A percentile compares a stretch with the other conserved stretches of the same genome.
Evolutionary conservation across 108 stramenopile genomes (phyloP).

Genomic region (Aurantiochytrium sp.): DNA sequence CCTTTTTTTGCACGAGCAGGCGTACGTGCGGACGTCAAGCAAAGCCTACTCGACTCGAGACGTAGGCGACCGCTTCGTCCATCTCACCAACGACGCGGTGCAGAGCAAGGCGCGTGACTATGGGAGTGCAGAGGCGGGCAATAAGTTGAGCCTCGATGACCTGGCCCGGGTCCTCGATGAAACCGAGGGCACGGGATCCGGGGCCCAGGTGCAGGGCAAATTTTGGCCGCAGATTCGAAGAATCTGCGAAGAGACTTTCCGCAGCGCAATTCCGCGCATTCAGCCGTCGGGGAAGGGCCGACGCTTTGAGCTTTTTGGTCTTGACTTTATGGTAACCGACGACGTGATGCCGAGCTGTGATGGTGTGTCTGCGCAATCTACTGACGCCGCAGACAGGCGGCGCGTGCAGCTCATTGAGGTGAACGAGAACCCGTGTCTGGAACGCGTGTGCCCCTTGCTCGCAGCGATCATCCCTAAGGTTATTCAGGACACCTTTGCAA

Average conservation of each 20-base stretch:
- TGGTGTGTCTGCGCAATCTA: background rate
- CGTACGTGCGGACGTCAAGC: background rate
- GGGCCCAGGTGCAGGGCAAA: background rate
- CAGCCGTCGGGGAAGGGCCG: background rate
- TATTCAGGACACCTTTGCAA: conserved; percentile 28
- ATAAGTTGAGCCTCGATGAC: conserved; percentile 30
- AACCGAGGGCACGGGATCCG: background rate
- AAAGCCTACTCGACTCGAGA: background rate
- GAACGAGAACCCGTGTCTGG: conserved; percentile 41
- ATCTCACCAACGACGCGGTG: conserved; percentile 43
- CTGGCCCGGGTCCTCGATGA: background rate
- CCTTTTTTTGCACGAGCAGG: background rate
- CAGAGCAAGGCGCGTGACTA: conserved; percentile 29
- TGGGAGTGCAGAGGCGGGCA: conserved; percentile 29
- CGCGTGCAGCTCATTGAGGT: conserved; percentile 30
- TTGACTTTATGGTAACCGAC: conserved; percentile 34
- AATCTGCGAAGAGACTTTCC: background rate
- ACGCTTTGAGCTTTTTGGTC: conserved; percentile 35
- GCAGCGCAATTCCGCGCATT: background rate
- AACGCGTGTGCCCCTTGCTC: conserved; percentile 35
- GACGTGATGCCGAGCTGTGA: no score
- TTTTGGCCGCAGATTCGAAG: background rate
- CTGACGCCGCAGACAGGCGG: background rate
- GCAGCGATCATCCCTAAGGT: conserved; percentile 23
- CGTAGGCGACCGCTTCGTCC: conserved; percentile 2